Evolutionary conservation across 139 green algal species (phyloP).

Genomic region (Bryopsis sp.): DNA sequence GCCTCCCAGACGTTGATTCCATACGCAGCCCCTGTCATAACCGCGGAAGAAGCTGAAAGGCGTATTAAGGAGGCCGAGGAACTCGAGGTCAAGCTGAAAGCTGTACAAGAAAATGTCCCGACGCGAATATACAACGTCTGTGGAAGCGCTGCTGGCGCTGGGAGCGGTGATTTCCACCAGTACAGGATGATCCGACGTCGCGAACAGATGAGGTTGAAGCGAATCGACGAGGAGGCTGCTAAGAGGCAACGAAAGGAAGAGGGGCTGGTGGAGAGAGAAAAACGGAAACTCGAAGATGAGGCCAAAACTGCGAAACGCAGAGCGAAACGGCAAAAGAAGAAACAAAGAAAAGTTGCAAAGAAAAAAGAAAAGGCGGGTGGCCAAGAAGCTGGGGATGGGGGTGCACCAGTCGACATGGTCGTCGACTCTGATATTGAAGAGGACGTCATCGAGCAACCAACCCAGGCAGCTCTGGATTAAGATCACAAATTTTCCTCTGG

Average conservation of each 20-base stretch:
- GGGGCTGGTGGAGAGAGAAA: slow-evolving; percentile 22
- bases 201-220: slow-evolving; percentile 46
- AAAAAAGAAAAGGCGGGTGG: too few species aligned
- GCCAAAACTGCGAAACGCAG: slow-evolving; percentile 45
- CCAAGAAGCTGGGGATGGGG: too few species aligned
- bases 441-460: too few species aligned
- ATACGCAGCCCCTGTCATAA: too few species aligned
- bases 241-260: slow-evolving; percentile 28
- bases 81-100: slow-evolving; percentile 71
- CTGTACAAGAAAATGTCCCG: slow-evolving; percentile 72
- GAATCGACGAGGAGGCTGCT: slow-evolving; percentile 35
- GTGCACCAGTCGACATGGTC: too few species aligned
- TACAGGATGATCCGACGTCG: slow-evolving; percentile 59
- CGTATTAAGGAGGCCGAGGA: slow-evolving; percentile 50
- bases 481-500: too few species aligned
- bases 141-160: slow-evolving; percentile 73
- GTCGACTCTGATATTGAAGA: too few species aligned
- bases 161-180: slow-evolving; percentile 81
- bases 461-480: too few species aligned
- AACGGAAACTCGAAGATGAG: slow-evolving; percentile 39
- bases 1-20: too few species aligned
- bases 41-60: too few species aligned
- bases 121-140: slow-evolving; percentile 62
- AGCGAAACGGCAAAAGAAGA: slow-evolving; percentile 58
- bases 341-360: slow-evolving; percentile 34